Base-by-base conservation (phyloP, 257 asterid genomes). In the Fraxinus pennsylvanica region DNA sequence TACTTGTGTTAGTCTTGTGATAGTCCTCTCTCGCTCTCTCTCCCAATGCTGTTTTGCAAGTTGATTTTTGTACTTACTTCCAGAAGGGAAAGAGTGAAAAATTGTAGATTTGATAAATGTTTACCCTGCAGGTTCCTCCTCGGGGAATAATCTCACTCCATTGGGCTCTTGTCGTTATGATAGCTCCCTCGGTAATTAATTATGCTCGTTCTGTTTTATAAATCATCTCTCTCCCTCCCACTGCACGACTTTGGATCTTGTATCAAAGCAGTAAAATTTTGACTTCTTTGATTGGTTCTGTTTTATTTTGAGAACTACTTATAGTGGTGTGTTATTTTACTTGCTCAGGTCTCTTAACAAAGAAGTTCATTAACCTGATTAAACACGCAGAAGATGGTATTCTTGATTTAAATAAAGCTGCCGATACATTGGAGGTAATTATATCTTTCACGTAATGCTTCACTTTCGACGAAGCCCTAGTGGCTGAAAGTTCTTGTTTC, bases 161-260 rank as follows among this genome's bases (percentile, higher is more conserved):
- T 93, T 59, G 84, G 99, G 98, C 41, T 90, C 98, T 79, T 93
- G 98, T 84, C 99, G 99, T 68, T 93, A 91, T 68, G 99, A 93
- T 81, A 96, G 94, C 90, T 96, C 99, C 78, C 91, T 96, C 76
- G 98, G 99, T 96, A 89, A 84, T 72, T 59, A 35, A 21, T 30
- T 45, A 52, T 73, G 66, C 68, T 39, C 65, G 47, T 77, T 59
- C 81, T 71, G 47, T 75, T 35, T 71, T 36, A 21, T 71, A 33
- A 47, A 47, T 74, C 61, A 0, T 41, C 29, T 33, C 36, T 69
- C 30, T 27, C 39, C 54, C 73, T 65, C 29, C 50, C 38, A 35
- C n/a, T 52, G 32, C 25, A 57, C 32, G 43, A 29, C 70, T 77
- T 74, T 76, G 72, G 27, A 68, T 77, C 73, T 65, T 50, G 67